phyloP scores from a whole-genome alignment of 164 flowering plant species.

The Taxillus chinensis region DNA sequence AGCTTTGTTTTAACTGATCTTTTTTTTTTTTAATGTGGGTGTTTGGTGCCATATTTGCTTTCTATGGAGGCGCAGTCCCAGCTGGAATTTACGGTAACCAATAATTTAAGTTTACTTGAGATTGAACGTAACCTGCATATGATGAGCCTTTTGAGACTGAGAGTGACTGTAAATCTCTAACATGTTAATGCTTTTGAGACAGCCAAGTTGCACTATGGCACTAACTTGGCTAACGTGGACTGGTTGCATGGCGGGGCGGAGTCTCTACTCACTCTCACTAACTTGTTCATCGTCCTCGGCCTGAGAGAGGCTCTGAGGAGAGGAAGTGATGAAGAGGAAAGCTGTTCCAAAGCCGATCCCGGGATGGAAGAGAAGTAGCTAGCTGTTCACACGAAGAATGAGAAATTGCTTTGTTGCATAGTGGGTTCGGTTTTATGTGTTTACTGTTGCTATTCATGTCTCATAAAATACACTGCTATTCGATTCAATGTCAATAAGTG shows the following conservation, averaged over 20 bases:
- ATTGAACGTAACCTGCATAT: background rate
- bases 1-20: constrained; percentile 1
- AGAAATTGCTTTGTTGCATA: constrained; percentile 1
- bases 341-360: constrained; percentile 15
- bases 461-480: constrained; percentile 6
- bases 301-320: constrained; percentile 62
- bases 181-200: constrained; percentile 13
- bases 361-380: constrained; percentile 30
- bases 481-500: no score
- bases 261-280: constrained; percentile 79
- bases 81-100: constrained; percentile 93
- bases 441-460: constrained; percentile 4
- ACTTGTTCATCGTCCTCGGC: constrained; percentile 80
- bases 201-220: constrained; percentile 96
- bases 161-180: background rate
- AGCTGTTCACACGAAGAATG: constrained; percentile 18
- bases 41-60: constrained; percentile 5
- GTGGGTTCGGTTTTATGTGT: constrained; percentile 5
- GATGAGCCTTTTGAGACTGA: background rate
- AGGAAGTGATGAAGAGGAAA: constrained; percentile 19
- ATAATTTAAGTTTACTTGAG: background rate
- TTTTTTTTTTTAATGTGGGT: constrained; percentile 6
- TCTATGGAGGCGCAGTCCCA: constrained; percentile 47
- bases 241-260: constrained; percentile 97
- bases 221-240: constrained; percentile 89